These are phyloP conservation scores for Dioszegia crocea DNA, from an alignment of 768 basidiomycete genomes.

Conservation along the genomic window DNA sequence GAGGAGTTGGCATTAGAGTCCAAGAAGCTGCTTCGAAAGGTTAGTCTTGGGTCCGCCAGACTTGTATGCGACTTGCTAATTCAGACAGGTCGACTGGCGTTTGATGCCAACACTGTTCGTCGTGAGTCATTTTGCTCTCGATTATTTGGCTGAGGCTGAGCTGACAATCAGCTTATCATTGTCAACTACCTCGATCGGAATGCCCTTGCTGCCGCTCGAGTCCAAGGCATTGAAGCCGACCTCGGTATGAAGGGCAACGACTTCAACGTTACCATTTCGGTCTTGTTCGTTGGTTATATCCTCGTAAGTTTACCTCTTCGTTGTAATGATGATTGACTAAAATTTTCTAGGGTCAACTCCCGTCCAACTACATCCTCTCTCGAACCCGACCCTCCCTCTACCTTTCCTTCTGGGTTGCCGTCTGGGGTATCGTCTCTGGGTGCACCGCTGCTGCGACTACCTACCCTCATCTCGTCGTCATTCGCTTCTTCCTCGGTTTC, in stretches of 20 bases:
- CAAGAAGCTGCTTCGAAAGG: neutral
- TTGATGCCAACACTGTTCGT: neutral
- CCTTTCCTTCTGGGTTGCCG: conserved; percentile 17
- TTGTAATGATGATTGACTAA: too few relatives aligned
- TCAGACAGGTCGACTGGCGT: neutral
- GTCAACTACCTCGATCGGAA: conserved; percentile 39
- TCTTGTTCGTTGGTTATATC: conserved; percentile 43
- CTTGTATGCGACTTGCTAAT: neutral
- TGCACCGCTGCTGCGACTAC: conserved; percentile 31
- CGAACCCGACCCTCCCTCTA: conserved; percentile 24
- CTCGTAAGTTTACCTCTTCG: too few relatives aligned
- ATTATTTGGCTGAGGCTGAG: too few relatives aligned
- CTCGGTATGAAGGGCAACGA: conserved; percentile 27
- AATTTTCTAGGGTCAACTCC: too few relatives aligned
- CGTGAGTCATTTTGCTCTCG: too few relatives aligned
- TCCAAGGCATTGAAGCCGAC: conserved; percentile 36
- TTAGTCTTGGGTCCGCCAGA: neutral
- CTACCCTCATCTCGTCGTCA: conserved; percentile 23
- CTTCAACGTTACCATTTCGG: conserved; percentile 26
- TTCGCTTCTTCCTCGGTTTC: conserved; percentile 37
- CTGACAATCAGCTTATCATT: neutral
- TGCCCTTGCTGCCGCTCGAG: conserved; percentile 34
- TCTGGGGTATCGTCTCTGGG: conserved; percentile 34
- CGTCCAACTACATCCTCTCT: conserved; percentile 37
- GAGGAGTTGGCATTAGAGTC: neutral